Evolutionary conservation across 108 stramenopile species (phyloP).

Genomic region (Skeletonema marinoi): DNA sequence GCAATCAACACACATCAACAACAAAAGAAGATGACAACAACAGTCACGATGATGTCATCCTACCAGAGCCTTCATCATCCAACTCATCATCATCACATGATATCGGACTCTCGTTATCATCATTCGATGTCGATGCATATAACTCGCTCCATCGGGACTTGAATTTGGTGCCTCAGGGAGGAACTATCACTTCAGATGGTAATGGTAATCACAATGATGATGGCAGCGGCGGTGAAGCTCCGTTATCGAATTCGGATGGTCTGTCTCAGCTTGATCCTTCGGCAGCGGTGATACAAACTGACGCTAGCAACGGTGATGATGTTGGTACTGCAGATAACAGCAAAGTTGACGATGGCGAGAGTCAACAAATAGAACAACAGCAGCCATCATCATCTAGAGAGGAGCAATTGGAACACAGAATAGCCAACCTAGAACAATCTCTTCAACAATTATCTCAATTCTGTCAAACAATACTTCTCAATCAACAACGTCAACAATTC

Average conservation of each 20-base stretch:
- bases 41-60: no score
- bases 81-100: background rate
- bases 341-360: no score
- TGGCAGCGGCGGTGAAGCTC: background rate
- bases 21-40: no score
- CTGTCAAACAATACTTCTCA: background rate
- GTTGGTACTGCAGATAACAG: background rate
- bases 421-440: conserved; percentile 1
- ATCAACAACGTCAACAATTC: background rate
- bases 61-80: background rate
- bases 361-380: background rate
- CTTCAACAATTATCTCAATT: conserved; percentile 1
- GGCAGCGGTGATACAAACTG: no score
- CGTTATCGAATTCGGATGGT: background rate
- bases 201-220: background rate
- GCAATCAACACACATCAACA: no score
- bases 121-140: background rate
- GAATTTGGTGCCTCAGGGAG: background rate
- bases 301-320: background rate
- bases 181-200: background rate
- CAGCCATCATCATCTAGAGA: background rate
- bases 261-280: background rate
- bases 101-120: background rate
- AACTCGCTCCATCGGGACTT: background rate
- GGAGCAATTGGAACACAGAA: background rate